Conservation (phyloP, 192 early-diverging fungal genomes). For the Polychytrium aggregatum region DNA sequence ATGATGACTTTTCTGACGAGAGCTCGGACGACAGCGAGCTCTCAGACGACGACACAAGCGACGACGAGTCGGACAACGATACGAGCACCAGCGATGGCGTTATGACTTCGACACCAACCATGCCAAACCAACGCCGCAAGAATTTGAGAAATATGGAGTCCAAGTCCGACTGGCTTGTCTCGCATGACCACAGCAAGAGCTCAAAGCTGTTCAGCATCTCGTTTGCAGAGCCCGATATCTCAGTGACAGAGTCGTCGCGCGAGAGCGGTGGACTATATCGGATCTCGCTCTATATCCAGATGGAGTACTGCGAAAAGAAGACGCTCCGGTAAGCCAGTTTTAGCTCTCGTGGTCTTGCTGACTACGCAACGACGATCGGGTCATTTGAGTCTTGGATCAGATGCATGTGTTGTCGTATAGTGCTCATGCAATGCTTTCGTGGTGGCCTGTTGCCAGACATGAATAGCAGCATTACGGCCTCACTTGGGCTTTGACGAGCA, state of each 20-base stretch:
- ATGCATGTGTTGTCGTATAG: too few relatives aligned
- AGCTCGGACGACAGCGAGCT: constrained; percentile 8
- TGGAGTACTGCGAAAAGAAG: constrained; percentile 97
- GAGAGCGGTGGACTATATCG: not conserved
- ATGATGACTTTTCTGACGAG: constrained; percentile 15
- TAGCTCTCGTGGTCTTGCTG: too few relatives aligned
- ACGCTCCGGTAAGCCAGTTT: too few relatives aligned
- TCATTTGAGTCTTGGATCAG: too few relatives aligned
- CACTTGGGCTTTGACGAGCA: too few relatives aligned
- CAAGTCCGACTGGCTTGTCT: constrained; percentile 21
- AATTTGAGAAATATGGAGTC: constrained; percentile 17
- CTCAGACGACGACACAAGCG: constrained; percentile 23
- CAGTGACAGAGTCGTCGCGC: not conserved
- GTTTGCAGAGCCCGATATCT: too few relatives aligned
- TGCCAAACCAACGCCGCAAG: constrained; percentile 17
- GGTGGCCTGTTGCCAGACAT: too few relatives aligned
- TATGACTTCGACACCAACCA: constrained; percentile 8
- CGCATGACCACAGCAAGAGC: constrained; percentile 2
- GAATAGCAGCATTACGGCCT: too few relatives aligned
- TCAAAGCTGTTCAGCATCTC: not conserved
- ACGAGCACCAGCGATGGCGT: constrained; percentile 10
- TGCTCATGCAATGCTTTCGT: too few relatives aligned
- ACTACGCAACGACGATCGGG: too few relatives aligned
- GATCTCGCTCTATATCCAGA: constrained; percentile 76
- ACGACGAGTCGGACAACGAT: constrained; percentile 33